A percentile compares a stretch with the other conserved stretches of the same genome.
These are phyloP conservation scores for Lepidium sativum DNA, from an alignment of 345 rosid species.

Conservation along the genomic window DNA sequence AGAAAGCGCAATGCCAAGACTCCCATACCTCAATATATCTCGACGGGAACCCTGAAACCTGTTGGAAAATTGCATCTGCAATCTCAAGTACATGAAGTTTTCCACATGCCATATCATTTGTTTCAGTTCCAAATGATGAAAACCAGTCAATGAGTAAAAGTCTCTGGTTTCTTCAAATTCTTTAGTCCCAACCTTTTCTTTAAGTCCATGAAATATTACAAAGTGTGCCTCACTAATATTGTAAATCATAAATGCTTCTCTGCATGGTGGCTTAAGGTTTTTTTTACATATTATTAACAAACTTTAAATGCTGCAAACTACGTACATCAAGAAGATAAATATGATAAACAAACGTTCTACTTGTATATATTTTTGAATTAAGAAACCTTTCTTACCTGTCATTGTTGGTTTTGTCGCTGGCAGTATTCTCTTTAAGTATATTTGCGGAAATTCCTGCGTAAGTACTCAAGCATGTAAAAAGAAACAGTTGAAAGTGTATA, in stretches of 20 bases:
- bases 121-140: neutral
- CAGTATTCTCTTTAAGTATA: constrained; percentile 31
- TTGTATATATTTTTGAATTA: neutral
- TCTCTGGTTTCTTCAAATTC: neutral
- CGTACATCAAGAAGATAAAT: neutral
- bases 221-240: neutral
- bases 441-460: constrained; percentile 39
- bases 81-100: constrained; percentile 37
- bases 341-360: neutral
- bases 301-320: neutral
- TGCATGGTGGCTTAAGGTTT: neutral
- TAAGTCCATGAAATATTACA: neutral
- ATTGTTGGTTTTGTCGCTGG: neutral
- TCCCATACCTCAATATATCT: constrained; percentile 73
- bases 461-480: constrained; percentile 18
- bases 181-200: neutral
- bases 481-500: neutral
- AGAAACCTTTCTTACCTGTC: constrained; percentile 13
- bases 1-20: constrained; percentile 68
- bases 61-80: constrained; percentile 71
- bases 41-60: constrained; percentile 95
- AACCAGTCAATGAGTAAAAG: neutral
- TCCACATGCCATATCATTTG: constrained; percentile 7
- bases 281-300: neutral
- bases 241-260: neutral